Evolutionary conservation across 2,329 filamentous ascomycete genomes (phyloP), one percentile per base, ranked within the genome.

Genomic region (Dactylonectria macrodidyma): DNA sequence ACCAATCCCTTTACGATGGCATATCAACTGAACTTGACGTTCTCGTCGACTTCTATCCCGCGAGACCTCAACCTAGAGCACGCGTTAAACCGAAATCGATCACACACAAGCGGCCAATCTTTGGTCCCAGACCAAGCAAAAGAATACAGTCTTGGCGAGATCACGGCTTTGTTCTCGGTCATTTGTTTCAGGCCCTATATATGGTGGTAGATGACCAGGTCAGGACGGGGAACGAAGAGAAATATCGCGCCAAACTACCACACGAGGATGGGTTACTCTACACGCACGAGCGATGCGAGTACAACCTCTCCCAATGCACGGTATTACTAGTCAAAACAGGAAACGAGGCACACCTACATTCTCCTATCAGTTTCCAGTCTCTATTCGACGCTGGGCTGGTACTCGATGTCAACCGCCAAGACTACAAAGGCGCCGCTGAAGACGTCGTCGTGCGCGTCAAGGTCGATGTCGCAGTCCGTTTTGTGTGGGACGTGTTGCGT

Each of bases 321-420:
- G 48, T 55, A 1, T 33, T 60, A 1, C 30, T 65, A 11, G 38
- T 65, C 12, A 60, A 44, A 22, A 60, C 56, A 16, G 56, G 56
- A 10, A 12, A 50, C 1, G 56, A 65, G 7, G 19, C n/a, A 3
- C 2, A 48, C 9, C 19, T 50, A 1, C 33, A 24, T 2, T 24
- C 47, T 14, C 50, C 36, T 6, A 65, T 60, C 8, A 60, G n/a
- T 16, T 60, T 60, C 11, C 9, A 54, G 6, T 19, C 62, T 5
- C 57, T 65, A 2, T 65, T 65, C 10, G 50, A 56, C 1, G 30
- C 38, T 22, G 56, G 56, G 14, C 19, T 60, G 10, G 57, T 33
- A 26, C 9, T 66, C 38, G 30, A 66, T 1, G 58, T 66, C 24
- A 41, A 48, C 14, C 52, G 52, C 7, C 5, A 38, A 24, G 54